Evolutionary conservation across 495 filamentous ascomycete species (phyloP).

Genomic region (Aspergillus ostianus): DNA sequence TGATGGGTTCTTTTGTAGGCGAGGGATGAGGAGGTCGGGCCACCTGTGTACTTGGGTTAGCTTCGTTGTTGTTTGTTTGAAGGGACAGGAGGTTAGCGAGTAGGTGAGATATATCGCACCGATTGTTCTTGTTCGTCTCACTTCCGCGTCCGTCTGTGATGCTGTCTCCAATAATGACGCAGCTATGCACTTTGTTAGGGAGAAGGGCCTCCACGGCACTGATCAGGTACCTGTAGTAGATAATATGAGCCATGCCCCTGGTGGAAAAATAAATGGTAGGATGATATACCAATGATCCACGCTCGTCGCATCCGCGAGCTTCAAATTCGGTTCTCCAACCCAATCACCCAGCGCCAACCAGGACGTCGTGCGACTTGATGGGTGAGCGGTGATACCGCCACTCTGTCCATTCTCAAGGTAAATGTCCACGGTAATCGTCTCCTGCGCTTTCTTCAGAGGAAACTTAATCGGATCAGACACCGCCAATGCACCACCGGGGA

Average conservation of each 20-base stretch:
- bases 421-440: slow-evolving; percentile 56
- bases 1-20: slow-evolving; percentile 47
- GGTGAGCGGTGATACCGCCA: slow-evolving; percentile 62
- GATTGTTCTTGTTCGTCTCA: slow-evolving; percentile 61
- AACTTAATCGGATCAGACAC: slow-evolving; percentile 66
- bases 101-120: slow-evolving; percentile 33
- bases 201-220: slow-evolving; percentile 58
- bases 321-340: slow-evolving; percentile 44
- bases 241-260: not conserved
- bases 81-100: not conserved
- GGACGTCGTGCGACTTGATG: slow-evolving; percentile 64
- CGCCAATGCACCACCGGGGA: slow-evolving; percentile 56
- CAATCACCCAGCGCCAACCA: slow-evolving; percentile 57
- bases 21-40: slow-evolving; percentile 62
- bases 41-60: slow-evolving; percentile 39
- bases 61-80: not conserved
- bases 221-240: slow-evolving; percentile 54
- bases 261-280: not conserved
- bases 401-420: slow-evolving; percentile 59
- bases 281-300: slow-evolving; percentile 31
- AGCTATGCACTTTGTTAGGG: slow-evolving; percentile 39
- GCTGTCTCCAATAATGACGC: slow-evolving; percentile 68
- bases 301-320: slow-evolving; percentile 27
- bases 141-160: slow-evolving; percentile 72
- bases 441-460: slow-evolving; percentile 36